Evolutionary conservation across 768 basidiomycete species (phyloP).

Genomic region (Podaxis mareebaensis): DNA sequence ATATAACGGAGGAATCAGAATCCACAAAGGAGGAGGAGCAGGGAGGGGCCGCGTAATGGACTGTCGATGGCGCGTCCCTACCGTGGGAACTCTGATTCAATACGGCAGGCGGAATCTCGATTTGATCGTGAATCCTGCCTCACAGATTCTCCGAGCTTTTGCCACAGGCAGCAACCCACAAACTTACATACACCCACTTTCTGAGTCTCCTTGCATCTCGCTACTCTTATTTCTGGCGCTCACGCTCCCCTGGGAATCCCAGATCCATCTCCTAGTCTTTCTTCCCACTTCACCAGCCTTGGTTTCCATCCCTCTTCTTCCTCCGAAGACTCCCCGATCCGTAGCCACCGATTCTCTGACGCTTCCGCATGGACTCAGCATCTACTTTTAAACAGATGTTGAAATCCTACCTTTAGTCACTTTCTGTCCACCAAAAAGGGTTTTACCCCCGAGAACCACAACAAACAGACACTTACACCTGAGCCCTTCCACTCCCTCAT

Average conservation of each 20-base stretch:
- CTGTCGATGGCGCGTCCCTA: slow-evolving; percentile 36
- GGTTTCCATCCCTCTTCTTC: slow-evolving; percentile 29
- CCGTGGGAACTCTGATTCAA: slow-evolving; percentile 36
- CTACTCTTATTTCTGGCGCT: not conserved
- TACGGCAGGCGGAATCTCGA: slow-evolving; percentile 16
- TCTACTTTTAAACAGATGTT: not conserved
- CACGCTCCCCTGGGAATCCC: not conserved
- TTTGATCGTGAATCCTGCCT: slow-evolving; percentile 9
- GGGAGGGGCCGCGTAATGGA: slow-evolving; percentile 47
- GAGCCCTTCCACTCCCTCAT: not conserved
- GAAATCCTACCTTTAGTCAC: slow-evolving; percentile 1
- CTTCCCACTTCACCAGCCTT: slow-evolving; percentile 29
- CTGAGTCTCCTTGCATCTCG: not conserved
- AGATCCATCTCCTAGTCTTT: slow-evolving; percentile 19
- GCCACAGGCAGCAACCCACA: slow-evolving; percentile 19
- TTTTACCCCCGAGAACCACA: slow-evolving; percentile 1
- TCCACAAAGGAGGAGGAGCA: slow-evolving; percentile 23
- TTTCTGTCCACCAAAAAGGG: not conserved
- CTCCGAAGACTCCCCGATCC: slow-evolving; percentile 37
- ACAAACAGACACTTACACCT: not conserved
- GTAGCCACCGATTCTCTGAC: slow-evolving; percentile 21
- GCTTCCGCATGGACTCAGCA: not conserved
- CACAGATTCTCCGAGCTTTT: slow-evolving; percentile 39
- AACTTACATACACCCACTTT: not conserved
- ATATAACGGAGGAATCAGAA: slow-evolving; percentile 27